Evolutionary conservation across 495 filamentous ascomycete species (phyloP), one percentile per base, ranked within the genome.

Genomic region (Ascodesmis nigricans): DNA sequence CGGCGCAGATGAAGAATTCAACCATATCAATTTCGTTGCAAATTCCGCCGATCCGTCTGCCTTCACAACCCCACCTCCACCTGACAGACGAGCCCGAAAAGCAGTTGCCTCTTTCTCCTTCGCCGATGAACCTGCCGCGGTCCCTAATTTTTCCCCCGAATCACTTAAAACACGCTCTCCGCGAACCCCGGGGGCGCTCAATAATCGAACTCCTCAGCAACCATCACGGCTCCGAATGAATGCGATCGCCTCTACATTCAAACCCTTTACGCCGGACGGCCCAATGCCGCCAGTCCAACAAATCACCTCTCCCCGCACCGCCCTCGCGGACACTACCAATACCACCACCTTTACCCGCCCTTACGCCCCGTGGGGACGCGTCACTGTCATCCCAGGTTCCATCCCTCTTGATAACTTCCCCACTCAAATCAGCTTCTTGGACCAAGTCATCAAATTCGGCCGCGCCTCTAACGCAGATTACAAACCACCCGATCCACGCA

Each of bases 361-460:
- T 5, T 35, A 28, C 5, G 30, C 38, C 14, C 39, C 35, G 11
- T 52, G 47, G 48, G 48, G 47, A 9, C 35, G 31, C 23, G 36
- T 52, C 6, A 21, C 51, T 10, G 43, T 48, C 13, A 22, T 51
- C 6, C 14, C 34, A 4, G 38, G 35, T 6, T 40, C 49, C 2
- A 44, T 52, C 17, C 35, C 27, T 8, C 27, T 51, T 1, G n/a
- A n/a, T n/a, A n/a, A n/a, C n/a, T n/a, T n/a, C n/a, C n/a, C n/a
- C n/a, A n/a, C n/a, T n/a, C n/a, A n/a, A n/a, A n/a, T n/a, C n/a
- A n/a, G n/a, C n/a, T n/a, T n/a, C n/a, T 21, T 37, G n/a, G 32
- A 36, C 8, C 36, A 44, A 9, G 17, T 38, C 5, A 26, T 39
- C 10, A 30, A 14, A 13, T 38, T 52, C 15, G 48, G 48, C 9